A percentile compares a stretch with the other conserved stretches of the same genome.
phyloP scores from a whole-genome alignment of 2,329 filamentous ascomycete genomes.

The Calonectria hongkongensis region DNA sequence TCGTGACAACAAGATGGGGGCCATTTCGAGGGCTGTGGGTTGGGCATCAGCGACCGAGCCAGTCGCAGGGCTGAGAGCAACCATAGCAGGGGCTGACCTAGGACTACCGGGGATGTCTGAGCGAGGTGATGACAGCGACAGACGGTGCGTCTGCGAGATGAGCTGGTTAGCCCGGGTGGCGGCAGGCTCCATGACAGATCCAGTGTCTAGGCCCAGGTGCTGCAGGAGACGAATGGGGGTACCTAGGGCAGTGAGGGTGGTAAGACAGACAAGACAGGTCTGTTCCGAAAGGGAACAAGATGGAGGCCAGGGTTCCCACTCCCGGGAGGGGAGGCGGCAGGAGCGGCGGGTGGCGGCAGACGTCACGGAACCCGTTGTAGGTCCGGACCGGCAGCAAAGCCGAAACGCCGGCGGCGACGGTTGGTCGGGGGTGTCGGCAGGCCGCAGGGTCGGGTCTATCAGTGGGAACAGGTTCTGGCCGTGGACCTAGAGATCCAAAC shows the following conservation, averaged over 20 bases:
- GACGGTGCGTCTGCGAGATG: constrained; percentile 59
- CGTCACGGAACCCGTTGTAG: constrained; percentile 47
- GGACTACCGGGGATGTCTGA: constrained; percentile 41
- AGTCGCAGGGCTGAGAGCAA: constrained; percentile 48
- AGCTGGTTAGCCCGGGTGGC: constrained; percentile 57
- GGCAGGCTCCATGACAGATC: constrained; percentile 51
- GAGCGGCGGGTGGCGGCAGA: constrained; percentile 41
- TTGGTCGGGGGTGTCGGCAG: constrained; percentile 42
- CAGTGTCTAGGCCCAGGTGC: constrained; percentile 43
- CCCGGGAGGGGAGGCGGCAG: constrained; percentile 37
- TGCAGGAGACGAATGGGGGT: constrained; percentile 46
- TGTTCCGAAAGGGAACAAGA: constrained; percentile 25
- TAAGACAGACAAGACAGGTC: constrained; percentile 36
- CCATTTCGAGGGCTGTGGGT: constrained; percentile 46
- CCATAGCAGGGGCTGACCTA: constrained; percentile 39
- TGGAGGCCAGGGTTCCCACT: constrained; percentile 35
- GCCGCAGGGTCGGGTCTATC: constrained; percentile 38
- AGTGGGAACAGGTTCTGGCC: constrained; percentile 28
- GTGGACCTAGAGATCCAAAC: constrained; percentile 9
- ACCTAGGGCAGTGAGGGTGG: constrained; percentile 43
- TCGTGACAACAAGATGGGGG: constrained; percentile 37
- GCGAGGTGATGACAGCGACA: constrained; percentile 52
- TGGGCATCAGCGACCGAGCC: constrained; percentile 56
- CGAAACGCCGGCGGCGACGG: constrained; percentile 38
- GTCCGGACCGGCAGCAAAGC: constrained; percentile 46